Base-by-base conservation (phyloP, 2,329 filamentous ascomycete species). In the Fusarium annulatum region DNA sequence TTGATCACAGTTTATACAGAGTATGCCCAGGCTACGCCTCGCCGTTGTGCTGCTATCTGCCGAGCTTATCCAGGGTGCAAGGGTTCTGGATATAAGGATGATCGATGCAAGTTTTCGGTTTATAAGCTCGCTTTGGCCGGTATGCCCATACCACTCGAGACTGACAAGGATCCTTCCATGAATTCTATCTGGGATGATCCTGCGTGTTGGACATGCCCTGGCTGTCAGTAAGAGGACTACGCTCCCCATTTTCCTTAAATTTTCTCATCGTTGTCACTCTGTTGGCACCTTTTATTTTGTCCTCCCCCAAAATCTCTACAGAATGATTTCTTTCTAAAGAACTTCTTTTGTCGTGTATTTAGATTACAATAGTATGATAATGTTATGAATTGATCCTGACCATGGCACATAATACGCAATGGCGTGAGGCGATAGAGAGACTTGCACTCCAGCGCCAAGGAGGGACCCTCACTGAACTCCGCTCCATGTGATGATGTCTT, bases 31-130 rank as follows among this genome's bases (percentile, higher is more conserved):
- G 41, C 49, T 18, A 56, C 38, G 1, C 28, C 48, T 21, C 46
- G 16, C 5, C 18, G 52, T 5, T 71, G 67, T n/a, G 66, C 66
- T 12, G 67, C 67, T 11, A 65, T 71, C 11, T 71, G 66, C 0
- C 18, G 33, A 3, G 67, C 33, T 2, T 30, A 59, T 19, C 7
- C 16, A 2, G 39, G 23, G 8, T 70, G 67, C 15, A 61, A 70
- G 43, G 68, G 55, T 2, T 71, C 66, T 15, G 68, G 34, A 1
- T 71, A 38, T 10, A 70, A 61, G 43, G 43, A 70, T 30, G 61
- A 57, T 4, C 49, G 16, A 3, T 71, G 68, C 26, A 56, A 45
- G 9, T 48, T 70, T 8, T 42, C 55, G 2, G 60, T 15, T 10
- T 61, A 26, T 28, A 16, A 43, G 9, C 61, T 70, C 11, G 55